Conservation (phyloP, 2,329 filamentous ascomycete species). For the Fusarium drepaniforme region DNA sequence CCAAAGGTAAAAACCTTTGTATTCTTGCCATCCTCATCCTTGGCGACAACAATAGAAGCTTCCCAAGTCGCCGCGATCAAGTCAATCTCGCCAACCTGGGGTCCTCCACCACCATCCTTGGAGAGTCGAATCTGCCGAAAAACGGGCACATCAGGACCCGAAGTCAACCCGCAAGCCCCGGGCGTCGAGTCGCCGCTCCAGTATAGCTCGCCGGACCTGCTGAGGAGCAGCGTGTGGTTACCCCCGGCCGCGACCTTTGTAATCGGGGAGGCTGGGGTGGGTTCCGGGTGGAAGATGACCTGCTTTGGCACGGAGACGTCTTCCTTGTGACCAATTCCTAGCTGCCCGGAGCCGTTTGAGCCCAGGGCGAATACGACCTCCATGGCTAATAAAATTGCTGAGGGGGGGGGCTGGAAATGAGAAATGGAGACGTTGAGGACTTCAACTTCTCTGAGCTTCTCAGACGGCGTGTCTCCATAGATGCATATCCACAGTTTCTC, state of each 20-base stretch:
- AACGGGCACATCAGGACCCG: conserved; percentile 46
- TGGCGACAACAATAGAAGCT: conserved; percentile 72
- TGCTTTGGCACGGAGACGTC: conserved; percentile 76
- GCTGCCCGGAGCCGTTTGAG: conserved; percentile 82
- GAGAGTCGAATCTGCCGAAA: conserved; percentile 56
- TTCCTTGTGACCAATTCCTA: conserved; percentile 78
- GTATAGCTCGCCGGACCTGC: conserved; percentile 69
- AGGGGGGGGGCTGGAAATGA: conserved; percentile 7
- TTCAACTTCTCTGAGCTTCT: conserved; percentile 25
- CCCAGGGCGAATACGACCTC: conserved; percentile 75
- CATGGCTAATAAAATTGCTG: conserved; percentile 47
- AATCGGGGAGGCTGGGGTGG: conserved; percentile 50
- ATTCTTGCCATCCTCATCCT: conserved; percentile 56
- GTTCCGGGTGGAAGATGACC: conserved; percentile 66
- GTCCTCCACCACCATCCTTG: conserved; percentile 40
- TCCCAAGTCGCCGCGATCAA: conserved; percentile 83
- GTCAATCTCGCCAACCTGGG: conserved; percentile 45
- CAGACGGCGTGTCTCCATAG: conserved; percentile 31
- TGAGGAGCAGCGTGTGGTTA: conserved; percentile 86
- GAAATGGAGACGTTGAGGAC: conserved; percentile 10
- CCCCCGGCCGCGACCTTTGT: conserved; percentile 73
- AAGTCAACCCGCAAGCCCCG: conserved; percentile 66
- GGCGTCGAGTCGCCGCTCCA: conserved; percentile 71
- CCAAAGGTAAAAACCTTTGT: conserved; percentile 74
- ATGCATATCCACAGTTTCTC: conserved; percentile 23